Conservation (phyloP, 441 rosid species). For the Croton setiger region DNA sequence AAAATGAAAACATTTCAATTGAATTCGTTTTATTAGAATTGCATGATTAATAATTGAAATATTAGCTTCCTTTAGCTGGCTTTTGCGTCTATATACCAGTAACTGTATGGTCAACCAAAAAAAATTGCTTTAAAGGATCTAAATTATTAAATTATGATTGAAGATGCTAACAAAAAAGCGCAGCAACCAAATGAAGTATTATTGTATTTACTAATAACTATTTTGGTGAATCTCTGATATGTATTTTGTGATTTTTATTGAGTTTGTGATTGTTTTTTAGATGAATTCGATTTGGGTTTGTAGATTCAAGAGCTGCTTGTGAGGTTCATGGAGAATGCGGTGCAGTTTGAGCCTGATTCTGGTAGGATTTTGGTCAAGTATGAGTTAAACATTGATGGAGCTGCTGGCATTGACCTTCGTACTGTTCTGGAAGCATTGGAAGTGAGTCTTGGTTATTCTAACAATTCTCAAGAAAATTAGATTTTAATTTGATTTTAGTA, state of each 20-base stretch:
- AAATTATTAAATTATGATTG: background rate
- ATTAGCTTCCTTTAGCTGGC: background rate
- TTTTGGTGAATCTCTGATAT: constrained; percentile 21
- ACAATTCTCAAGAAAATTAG: constrained; percentile 4
- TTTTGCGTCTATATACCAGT: too few relatives aligned
- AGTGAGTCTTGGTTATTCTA: constrained; percentile 41
- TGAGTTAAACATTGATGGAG: constrained; percentile 44
- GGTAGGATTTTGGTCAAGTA: constrained; percentile 50
- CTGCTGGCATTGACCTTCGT: constrained; percentile 45
- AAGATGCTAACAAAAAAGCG: background rate
- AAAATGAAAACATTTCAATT: constrained; percentile 5
- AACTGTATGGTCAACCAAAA: background rate
- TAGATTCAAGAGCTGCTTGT: constrained; percentile 89
- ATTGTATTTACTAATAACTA: background rate
- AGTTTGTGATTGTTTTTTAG: constrained; percentile 47
- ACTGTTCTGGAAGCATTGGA: constrained; percentile 79
- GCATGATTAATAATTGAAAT: background rate
- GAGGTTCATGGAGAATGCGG: constrained; percentile 67
- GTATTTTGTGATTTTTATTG: constrained; percentile 35
- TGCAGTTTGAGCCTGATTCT: constrained; percentile 58
- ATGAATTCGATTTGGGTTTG: constrained; percentile 71
- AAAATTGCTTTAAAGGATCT: background rate
- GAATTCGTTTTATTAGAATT: background rate
- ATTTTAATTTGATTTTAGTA: background rate
- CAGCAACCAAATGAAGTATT: constrained; percentile 12